Evolutionary conservation across 73 alveolate species (phyloP).

Genomic region (Chromera velia): DNA sequence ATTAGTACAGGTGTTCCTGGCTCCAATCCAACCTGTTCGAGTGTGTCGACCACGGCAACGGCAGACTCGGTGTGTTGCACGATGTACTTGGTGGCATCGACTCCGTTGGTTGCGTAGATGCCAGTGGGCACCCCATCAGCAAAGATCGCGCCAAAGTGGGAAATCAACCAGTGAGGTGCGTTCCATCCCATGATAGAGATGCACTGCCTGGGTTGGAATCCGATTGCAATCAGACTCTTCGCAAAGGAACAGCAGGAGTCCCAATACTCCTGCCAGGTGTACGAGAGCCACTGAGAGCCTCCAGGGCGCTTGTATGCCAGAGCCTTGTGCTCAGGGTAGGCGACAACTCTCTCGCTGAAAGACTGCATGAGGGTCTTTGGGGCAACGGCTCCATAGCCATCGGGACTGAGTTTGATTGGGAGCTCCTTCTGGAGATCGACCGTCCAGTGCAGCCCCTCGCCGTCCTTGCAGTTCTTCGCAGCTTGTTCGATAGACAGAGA

Average conservation of each 20-base stretch:
- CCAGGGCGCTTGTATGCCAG: conserved; percentile 33
- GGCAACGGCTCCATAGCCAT: conserved; percentile 18
- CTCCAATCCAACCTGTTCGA: conserved; percentile 3
- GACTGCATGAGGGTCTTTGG: conserved; percentile 31
- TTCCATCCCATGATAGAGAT: conserved; percentile 72
- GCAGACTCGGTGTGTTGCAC: neutral
- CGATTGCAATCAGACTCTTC: conserved; percentile 59
- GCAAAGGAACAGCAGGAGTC: conserved; percentile 53
- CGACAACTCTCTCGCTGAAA: conserved; percentile 10
- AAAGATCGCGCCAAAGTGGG: conserved; percentile 63
- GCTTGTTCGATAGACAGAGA: no score
- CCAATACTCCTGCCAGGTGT: conserved; percentile 57
- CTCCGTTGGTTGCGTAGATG: conserved; percentile 68
- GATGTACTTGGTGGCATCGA: conserved; percentile 67
- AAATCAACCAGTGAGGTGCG: conserved; percentile 73
- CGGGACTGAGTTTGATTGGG: conserved; percentile 40
- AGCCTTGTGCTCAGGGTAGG: conserved; percentile 33
- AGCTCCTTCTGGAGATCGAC: conserved; percentile 49
- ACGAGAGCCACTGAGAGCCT: conserved; percentile 43
- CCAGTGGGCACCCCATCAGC: conserved; percentile 66
- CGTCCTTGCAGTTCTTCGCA: no score
- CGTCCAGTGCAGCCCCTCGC: no score
- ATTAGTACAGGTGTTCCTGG: conserved; percentile 55
- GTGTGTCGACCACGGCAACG: neutral
- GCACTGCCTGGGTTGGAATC: conserved; percentile 50